Evolutionary conservation across 345 rosid genomes (phyloP).

Genomic region (Sisymbrium altissimum): DNA sequence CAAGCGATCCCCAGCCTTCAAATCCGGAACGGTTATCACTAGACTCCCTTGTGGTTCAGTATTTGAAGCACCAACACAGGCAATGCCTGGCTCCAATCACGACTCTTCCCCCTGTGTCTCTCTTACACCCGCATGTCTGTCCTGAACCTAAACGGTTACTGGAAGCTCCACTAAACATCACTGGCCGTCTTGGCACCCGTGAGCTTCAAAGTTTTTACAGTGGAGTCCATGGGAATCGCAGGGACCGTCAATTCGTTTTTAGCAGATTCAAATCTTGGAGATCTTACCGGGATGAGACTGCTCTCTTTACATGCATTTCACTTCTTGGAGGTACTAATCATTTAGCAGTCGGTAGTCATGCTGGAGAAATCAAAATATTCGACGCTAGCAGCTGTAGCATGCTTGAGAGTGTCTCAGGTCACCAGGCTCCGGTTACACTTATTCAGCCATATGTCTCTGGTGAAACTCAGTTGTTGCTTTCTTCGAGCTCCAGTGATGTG

Average conservation of each 20-base stretch:
- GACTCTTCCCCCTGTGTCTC: conserved; percentile 95
- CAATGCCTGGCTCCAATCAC: conserved; percentile 99
- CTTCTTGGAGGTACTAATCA: conserved; percentile 76
- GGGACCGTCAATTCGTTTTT: conserved; percentile 92
- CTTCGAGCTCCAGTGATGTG: conserved; percentile 84
- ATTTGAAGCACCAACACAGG: conserved; percentile 95
- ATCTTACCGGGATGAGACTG: conserved; percentile 87
- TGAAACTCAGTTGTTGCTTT: conserved; percentile 69
- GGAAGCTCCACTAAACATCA: conserved; percentile 86
- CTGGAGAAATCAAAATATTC: conserved; percentile 78
- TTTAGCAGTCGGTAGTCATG: conserved; percentile 86
- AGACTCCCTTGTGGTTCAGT: conserved; percentile 87
- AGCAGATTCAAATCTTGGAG: conserved; percentile 96
- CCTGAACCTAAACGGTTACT: conserved; percentile 92
- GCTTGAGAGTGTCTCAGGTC: conserved; percentile 71
- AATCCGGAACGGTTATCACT: conserved; percentile 75
- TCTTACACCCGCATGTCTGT: conserved; percentile 89
- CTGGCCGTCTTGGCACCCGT: conserved; percentile 82
- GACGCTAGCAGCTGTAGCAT: conserved; percentile 64
- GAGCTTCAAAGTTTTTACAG: conserved; percentile 74
- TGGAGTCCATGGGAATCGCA: conserved; percentile 91
- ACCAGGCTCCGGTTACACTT: conserved; percentile 70
- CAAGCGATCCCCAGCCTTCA: conserved; percentile 55
- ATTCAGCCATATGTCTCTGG: conserved; percentile 65
- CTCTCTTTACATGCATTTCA: conserved; percentile 74